A percentile compares a stretch with the other conserved stretches of the same genome.
Conservation (phyloP, 305 asterid genomes). For the Striga hermonthica region DNA sequence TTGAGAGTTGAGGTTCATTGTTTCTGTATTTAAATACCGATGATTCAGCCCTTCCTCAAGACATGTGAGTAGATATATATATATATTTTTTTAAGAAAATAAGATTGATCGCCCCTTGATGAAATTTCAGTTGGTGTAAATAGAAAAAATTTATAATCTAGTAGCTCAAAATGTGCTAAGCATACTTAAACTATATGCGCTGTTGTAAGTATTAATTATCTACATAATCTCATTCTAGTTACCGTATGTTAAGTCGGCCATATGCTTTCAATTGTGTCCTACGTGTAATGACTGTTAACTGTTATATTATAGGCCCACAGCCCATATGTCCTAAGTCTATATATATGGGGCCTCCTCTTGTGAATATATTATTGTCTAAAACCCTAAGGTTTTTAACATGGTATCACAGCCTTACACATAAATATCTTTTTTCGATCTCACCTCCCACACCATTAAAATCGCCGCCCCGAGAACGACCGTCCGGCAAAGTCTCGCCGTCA, state of each 20-base stretch:
- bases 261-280: constrained; percentile 92
- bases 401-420: no score
- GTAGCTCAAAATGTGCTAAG: neutral
- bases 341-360: no score
- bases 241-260: constrained; percentile 94
- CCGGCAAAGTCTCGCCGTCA: no score
- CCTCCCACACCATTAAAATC: no score
- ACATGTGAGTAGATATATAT: constrained; percentile 65
- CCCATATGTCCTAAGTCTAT: no score
- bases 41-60: constrained; percentile 98
- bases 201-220: constrained; percentile 29
- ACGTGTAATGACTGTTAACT: no score
- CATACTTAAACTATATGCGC: constrained; percentile 21
- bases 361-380: no score
- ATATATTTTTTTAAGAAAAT: constrained; percentile 18
- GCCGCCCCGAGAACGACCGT: no score
- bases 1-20: constrained; percentile 96
- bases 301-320: no score
- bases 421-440: no score
- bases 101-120: constrained; percentile 20
- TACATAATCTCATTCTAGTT: constrained; percentile 54
- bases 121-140: constrained; percentile 4
- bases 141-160: constrained; percentile 16
- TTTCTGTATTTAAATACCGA: constrained; percentile 86
- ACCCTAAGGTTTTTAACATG: no score